Base-by-base conservation (phyloP, 2,329 filamentous ascomycete species). In the Stagonosporopsis cucurbitacearum region DNA sequence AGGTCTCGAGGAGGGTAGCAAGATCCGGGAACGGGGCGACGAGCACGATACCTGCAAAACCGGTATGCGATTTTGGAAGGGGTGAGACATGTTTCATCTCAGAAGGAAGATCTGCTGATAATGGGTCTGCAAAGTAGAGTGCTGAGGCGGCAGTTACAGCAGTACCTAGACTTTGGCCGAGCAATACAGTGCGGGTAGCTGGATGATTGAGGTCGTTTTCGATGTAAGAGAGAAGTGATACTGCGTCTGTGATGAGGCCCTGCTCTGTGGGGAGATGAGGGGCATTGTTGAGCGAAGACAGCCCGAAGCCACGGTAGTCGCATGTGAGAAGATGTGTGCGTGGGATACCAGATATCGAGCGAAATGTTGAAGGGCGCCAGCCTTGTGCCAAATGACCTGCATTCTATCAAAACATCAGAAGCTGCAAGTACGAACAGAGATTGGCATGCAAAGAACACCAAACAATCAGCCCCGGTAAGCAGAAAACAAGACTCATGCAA, bases 91-190 rank as follows among this genome's bases (percentile, higher is more conserved):
- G 57, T 2, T 47, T 35, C 15, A 70, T 40, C 41, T 59, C 35
- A 2, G 47, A 6, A 8, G 72, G 69, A 1, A 74, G 61, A 2
- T 55, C 15, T 0, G 59, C 12, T 4, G 67, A 66, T 15, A 48
- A 40, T 0, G 75, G 73, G 36, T 76, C 64, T 0, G 85, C 83
- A 66, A 90, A 93, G 51, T 86, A 83, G 67, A 96, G 87, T 1
- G 86, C 88, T 1, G 91, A 86, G 2, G 86, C 93, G 41, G 87
- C 84, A 6, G 88, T 86, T 1, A 97, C 90, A 0, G 91, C 93
- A 0, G 94, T 96, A 22, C 94, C 94, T 0, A 98, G 83, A 66
- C 90, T 95, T 67, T 97, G 93, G 17, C 93, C 94, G 3, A 96
- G 79, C 25, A 97, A 80, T 3, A 94, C 86, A 59, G 96, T 95